These are phyloP conservation scores for Lactarius pseudohatsudake DNA, from an alignment of 768 basidiomycete species.

Conservation along the genomic window DNA sequence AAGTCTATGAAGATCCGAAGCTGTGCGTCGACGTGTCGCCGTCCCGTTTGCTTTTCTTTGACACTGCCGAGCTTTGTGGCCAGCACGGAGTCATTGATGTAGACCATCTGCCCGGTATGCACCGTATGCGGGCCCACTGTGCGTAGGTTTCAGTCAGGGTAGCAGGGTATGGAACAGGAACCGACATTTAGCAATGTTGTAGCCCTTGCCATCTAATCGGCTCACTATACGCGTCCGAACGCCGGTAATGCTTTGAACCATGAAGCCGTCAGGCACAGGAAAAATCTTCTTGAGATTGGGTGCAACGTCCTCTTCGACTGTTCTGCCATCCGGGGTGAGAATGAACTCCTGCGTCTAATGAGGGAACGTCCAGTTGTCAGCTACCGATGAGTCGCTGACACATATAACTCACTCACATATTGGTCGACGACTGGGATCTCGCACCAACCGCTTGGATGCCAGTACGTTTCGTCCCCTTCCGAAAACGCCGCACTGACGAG, in stretches of 20 bases:
- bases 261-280: conserved; percentile 62
- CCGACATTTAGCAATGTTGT: conserved; percentile 82
- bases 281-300: conserved; percentile 67
- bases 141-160: conserved; percentile 1
- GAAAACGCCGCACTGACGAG: conserved; percentile 57
- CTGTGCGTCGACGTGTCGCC: conserved; percentile 47
- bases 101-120: conserved; percentile 76
- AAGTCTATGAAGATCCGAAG: conserved; percentile 59
- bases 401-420: conserved; percentile 57
- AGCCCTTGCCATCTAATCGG: conserved; percentile 80
- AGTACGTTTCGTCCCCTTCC: conserved; percentile 52
- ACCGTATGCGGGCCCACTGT: conserved; percentile 82
- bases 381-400: neutral
- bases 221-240: conserved; percentile 76
- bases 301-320: conserved; percentile 63
- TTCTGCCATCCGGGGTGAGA: conserved; percentile 58
- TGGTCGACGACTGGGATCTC: conserved; percentile 63
- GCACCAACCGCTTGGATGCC: conserved; percentile 76
- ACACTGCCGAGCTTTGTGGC: conserved; percentile 37
- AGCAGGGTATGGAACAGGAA: conserved; percentile 17
- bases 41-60: conserved; percentile 23
- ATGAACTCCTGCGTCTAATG: conserved; percentile 79
- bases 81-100: conserved; percentile 67
- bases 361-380: conserved; percentile 16
- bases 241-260: conserved; percentile 76